Evolutionary conservation across 129 eudicot species (phyloP), one percentile per base, ranked within the genome.

Genomic region (Tagetes patula): DNA sequence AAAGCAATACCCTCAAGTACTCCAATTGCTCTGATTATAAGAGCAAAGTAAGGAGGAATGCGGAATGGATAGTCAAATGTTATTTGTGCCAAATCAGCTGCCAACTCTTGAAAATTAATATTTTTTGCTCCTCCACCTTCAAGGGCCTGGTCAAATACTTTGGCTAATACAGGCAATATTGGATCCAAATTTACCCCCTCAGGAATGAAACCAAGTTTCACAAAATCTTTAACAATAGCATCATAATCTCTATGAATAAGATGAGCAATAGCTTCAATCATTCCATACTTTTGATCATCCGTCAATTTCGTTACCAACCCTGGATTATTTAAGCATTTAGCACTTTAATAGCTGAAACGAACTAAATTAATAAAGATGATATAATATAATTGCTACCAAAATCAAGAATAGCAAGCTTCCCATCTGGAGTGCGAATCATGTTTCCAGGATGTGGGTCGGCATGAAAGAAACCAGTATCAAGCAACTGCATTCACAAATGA

Each of bases 391-490:
- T 65, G 46, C 75, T 95, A 95, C 99, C 99, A 76, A 95, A 95
- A 87, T 95, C 99, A 75, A 95, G 96, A 79, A 95, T 88, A 32
- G 97, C 96, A 77, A 95, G 86, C 78, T 91, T 95, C 77, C 99
- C 99, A 80, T 95, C 99, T 75, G 99, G 99, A 40, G 99, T 95
- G 41, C 99, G 97, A 54, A 95, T 91, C 89, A 95, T 75, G 69
- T 95, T 95, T 73, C 99, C 99, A 39, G 99, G 99, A 82, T 95
- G 99, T 59, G 99, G 99, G 80, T 95, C 99, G 74, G 99, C 99
- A 86, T 95, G 99, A 80, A 95, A 95, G 78, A 95, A 95, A 54
- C 99, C 99, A 54, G 99, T 95, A 79, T 95, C 99, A 68, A 95
- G 99, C 64, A 95, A 84, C 99, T 95, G 82, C 79, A 83, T 65